phyloP scores from a whole-genome alignment of 2,329 filamentous ascomycete genomes.

The Alternaria solani region DNA sequence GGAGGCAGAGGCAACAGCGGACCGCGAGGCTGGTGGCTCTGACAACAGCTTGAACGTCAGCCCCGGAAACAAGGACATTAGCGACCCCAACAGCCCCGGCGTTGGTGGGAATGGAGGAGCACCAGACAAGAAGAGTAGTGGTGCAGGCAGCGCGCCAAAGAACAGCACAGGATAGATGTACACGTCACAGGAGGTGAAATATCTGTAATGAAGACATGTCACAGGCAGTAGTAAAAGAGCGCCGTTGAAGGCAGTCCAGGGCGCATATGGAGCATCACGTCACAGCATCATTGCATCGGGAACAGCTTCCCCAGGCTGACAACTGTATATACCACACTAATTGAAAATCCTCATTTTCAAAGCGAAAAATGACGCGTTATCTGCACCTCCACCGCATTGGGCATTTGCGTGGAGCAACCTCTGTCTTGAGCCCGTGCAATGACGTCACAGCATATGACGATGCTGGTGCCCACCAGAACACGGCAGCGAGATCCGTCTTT shows the following conservation, averaged over 20 bases:
- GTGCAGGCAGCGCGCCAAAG: constrained; percentile 50
- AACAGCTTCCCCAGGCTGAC: neutral
- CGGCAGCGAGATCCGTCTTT: constrained; percentile 10
- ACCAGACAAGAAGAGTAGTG: constrained; percentile 43
- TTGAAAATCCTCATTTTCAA: neutral
- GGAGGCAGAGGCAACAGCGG: constrained; percentile 57
- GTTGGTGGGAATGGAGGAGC: constrained; percentile 52
- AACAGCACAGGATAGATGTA: constrained; percentile 27
- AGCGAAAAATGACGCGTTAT: neutral
- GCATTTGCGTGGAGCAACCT: constrained; percentile 5
- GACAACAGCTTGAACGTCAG: constrained; percentile 62
- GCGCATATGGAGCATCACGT: constrained; percentile 1
- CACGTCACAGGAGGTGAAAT: neutral
- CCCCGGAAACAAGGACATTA: constrained; percentile 67
- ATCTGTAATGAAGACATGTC: neutral
- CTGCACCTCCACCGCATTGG: constrained; percentile 1
- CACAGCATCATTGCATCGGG: constrained; percentile 9
- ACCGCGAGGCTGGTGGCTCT: constrained; percentile 43
- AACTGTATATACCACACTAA: neutral
- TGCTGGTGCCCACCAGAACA: neutral
- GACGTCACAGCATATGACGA: constrained; percentile 6
- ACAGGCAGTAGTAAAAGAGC: neutral
- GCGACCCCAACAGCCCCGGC: constrained; percentile 54
- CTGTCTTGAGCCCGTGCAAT: constrained; percentile 1
- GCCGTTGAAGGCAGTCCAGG: neutral